Conservation (phyloP, 106 monocot species). For the Posidonia australis region DNA sequence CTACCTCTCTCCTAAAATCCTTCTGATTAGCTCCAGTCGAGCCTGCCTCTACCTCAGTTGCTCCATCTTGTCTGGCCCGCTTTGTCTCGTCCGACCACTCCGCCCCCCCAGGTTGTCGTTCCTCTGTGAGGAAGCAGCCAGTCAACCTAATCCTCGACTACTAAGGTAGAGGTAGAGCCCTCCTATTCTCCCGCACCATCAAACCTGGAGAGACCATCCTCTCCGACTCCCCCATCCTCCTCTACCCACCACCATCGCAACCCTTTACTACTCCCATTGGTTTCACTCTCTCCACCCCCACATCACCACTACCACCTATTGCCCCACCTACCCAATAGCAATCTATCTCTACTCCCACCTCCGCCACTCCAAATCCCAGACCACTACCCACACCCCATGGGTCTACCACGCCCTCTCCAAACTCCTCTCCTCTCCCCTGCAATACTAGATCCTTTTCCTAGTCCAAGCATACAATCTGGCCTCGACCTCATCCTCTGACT, state of each 20-base stretch:
- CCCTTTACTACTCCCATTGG: conserved; percentile 33
- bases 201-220: conserved; percentile 61
- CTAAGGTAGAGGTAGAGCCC: conserved; percentile 42
- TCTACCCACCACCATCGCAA: conserved; percentile 71
- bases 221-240: conserved; percentile 58
- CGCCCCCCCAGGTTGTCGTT: too few relatives aligned
- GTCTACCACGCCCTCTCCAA: conserved; percentile 12
- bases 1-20: too few relatives aligned
- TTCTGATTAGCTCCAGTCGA: too few relatives aligned
- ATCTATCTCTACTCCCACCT: conserved; percentile 16
- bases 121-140: too few relatives aligned
- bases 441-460: conserved; percentile 36
- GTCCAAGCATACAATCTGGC: conserved; percentile 46
- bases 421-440: background rate
- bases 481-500: conserved; percentile 13
- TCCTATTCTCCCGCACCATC: conserved; percentile 41
- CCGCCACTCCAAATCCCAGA: conserved; percentile 17
- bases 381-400: conserved; percentile 21
- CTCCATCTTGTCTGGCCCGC: too few relatives aligned
- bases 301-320: background rate
- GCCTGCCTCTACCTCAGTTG: too few relatives aligned
- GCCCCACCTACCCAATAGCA: background rate
- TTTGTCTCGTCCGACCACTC: too few relatives aligned
- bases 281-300: conserved; percentile 11
- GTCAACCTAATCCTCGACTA: conserved; percentile 24